Evolutionary conservation across 1,284 basidiomycete species (phyloP).

Genomic region (Earliella scabrosa): DNA sequence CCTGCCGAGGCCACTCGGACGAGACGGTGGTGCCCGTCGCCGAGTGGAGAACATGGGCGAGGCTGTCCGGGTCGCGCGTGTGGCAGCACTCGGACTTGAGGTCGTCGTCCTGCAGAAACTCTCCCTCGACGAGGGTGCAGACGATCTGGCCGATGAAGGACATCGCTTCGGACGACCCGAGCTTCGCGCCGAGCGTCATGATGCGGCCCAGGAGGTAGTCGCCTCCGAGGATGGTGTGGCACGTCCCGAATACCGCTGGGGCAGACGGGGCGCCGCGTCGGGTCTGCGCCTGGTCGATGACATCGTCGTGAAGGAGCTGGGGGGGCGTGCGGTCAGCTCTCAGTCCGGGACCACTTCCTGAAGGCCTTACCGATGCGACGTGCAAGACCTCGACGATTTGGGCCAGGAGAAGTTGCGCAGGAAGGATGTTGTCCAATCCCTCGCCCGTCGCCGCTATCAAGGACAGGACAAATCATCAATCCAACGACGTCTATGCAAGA

Average conservation of each 20-base stretch:
- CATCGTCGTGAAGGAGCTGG: slow-evolving; percentile 11
- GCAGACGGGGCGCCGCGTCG: slow-evolving; percentile 5
- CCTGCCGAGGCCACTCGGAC: too few species aligned
- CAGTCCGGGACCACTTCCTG: background rate
- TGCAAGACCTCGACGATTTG: slow-evolving; percentile 3
- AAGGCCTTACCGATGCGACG: background rate
- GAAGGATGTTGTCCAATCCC: background rate
- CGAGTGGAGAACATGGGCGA: too few species aligned
- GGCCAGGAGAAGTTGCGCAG: slow-evolving; percentile 1
- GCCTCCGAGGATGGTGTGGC: slow-evolving; percentile 4
- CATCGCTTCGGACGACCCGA: background rate
- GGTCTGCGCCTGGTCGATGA: slow-evolving; percentile 4
- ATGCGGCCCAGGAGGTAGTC: slow-evolving; percentile 6
- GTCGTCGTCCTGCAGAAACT: background rate
- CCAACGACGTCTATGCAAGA: too few species aligned
- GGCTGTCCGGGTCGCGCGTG: too few species aligned
- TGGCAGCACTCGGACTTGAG: too few species aligned
- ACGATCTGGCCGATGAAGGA: background rate
- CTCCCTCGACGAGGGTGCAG: slow-evolving; percentile 6
- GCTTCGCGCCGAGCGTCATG: background rate
- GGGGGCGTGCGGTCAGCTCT: too few species aligned
- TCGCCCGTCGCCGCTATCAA: background rate
- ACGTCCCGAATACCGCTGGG: slow-evolving; percentile 1
- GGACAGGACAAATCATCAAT: too few species aligned
- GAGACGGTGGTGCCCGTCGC: too few species aligned